Base-by-base conservation (phyloP, 306 rosid species). In the Trichosanthes truncata region DNA sequence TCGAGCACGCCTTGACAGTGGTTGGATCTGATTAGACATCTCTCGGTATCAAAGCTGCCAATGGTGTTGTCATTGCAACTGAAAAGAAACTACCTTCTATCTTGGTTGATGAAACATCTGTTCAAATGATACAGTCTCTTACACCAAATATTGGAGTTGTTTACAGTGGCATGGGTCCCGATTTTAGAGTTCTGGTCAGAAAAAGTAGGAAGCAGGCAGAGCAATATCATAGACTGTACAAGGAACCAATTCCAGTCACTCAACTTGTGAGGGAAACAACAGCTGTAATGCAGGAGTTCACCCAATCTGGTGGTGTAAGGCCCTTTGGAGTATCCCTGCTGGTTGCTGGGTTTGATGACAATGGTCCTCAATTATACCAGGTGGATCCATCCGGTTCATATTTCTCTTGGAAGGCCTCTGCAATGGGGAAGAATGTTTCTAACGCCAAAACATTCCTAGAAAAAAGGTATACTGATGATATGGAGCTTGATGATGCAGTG, bases 271-370 rank as follows among this genome's bases (percentile, higher is more conserved):
- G 97, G 91, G 97, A 95, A 89, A 93, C 91, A 68, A 97, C 97
- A 9, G 96, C 97, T 52, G 97, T 93, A 69, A 95, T 95, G 97
- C 96, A 95, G 88, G 98, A 95, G 84, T 95, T 95, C 82, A 92
- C 99, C 82, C 99, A 95, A 82, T 93, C 96, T 49, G 99, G 99
- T 86, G 99, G 97, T 87, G 99, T 93, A 55, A 90, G 99, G 90
- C 99, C 99, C 26, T 95, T 95, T 81, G 99, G 99, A 80, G 97
- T 95, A 78, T 93, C 99, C 20, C 82, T 95, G 46, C 90, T 95
- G 82, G 93, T 93, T 83, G 97, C 99, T 72, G 96, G 99, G 67
- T 95, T 88, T 80, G 97, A 93, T 83, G 94, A 91, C 83, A 91
- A 89, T 48, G 99, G 99, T 20, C 92, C 99, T 40, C 99, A 95